These are phyloP conservation scores for Edaphochlamys debaryana DNA, from an alignment of 139 green algal genomes.

Conservation along the genomic window DNA sequence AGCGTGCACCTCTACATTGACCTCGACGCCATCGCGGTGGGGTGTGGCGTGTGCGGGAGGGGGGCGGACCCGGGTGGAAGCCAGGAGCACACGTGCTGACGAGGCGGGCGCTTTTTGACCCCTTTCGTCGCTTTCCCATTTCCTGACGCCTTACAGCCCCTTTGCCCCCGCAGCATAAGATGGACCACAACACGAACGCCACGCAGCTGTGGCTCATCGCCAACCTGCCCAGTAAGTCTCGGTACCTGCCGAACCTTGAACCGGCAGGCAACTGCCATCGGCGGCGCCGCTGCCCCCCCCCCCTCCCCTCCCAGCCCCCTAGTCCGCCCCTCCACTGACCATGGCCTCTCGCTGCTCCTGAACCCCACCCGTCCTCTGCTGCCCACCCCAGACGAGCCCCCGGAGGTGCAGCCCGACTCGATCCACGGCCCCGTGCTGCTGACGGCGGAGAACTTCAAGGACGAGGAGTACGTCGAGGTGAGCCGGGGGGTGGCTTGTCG, in stretches of 20 bases:
- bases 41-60: background rate
- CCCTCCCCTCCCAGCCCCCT: too few relatives aligned
- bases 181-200: constrained; percentile 52
- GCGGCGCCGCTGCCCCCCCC: too few relatives aligned
- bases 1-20: constrained; percentile 51
- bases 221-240: constrained; percentile 43
- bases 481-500: background rate
- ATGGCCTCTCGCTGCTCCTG: too few relatives aligned
- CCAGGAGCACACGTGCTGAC: too few relatives aligned
- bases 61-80: too few relatives aligned
- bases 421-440: constrained; percentile 55
- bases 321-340: too few relatives aligned
- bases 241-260: too few relatives aligned
- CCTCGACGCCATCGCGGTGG: constrained; percentile 29
- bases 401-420: constrained; percentile 43
- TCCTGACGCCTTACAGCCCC: too few relatives aligned
- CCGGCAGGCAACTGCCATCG: too few relatives aligned
- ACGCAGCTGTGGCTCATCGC: constrained; percentile 51
- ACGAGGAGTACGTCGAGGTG: constrained; percentile 45
- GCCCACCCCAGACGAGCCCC: constrained; percentile 49
- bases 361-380: too few relatives aligned
- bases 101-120: too few relatives aligned
- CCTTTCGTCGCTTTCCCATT: too few relatives aligned
- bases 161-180: constrained; percentile 23
- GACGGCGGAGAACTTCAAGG: constrained; percentile 43